Evolutionary conservation across 345 rosid species (phyloP), one percentile per base, ranked within the genome.

Genomic region (Bruguiera parviflora): DNA sequence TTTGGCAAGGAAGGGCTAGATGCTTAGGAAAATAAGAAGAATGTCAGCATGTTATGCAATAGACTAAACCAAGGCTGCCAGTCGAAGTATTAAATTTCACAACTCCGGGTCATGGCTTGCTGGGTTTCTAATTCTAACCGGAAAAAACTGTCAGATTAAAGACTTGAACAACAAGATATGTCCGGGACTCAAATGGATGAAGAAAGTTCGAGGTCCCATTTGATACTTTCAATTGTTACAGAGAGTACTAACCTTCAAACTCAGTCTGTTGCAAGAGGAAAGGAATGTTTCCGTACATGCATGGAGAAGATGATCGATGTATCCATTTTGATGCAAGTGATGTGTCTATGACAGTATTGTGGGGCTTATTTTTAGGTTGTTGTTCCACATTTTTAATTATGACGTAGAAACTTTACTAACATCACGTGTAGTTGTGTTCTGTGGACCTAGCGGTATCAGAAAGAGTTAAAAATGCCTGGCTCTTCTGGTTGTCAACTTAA

Each of bases 361-460:
- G 21, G 2, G n/a, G n/a, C 39, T 61, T 32, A 32, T 27, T 27
- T 29, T 32, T 5, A 2, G 43, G n/a, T 46, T 29, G n/a, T 46
- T 29, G 2, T 68, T 55, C 21, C 13, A 19, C n/a, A n/a, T 29
- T 56, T 33, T 4, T 49, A 31, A 22, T 69, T 21, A 5, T 33
- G 39, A 33, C 3, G 1, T 53, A 16, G 25, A 46, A 22, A 4
- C 19, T 24, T 60, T 22, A 24, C 47, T 13, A 5, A 31, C 32
- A 56, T 25, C 28, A 22, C 31, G 53, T 82, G 84, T 89, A 91
- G 98, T 63, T 94, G 73, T 91, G 98, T 78, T 94, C 91, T 82
- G 98, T 91, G 57, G 98, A 94, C 71, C 97, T 94, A 74, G 97
- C 99, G 58, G 99, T 97, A 67, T 95, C 97, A 0, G 99, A 95